Base-by-base conservation (phyloP, 768 basidiomycete genomes). In the Pluteus cervinus region DNA sequence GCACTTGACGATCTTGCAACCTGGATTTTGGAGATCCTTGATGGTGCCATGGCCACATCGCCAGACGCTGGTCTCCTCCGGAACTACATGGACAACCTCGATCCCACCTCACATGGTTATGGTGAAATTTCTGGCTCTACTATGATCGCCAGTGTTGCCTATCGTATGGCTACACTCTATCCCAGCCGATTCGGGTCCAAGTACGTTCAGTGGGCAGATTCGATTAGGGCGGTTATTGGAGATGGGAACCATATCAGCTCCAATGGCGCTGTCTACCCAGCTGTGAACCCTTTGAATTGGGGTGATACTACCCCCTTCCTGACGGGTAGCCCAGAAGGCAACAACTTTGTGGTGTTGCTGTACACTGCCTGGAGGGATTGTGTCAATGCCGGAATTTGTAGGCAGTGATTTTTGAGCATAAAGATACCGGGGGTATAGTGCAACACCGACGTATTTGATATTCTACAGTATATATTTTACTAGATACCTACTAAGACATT, bases 331-430 rank as follows among this genome's bases (percentile, higher is more conserved):
- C 63, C 65, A 0, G 65, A 67, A 37, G 65, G 62, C 0, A 52
- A 67, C 25, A 55, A 52, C 30, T 64, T 67, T 39, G 61, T 60
- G 1, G 58, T 61, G 14, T 29, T 65, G 44, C 39, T 65, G 53
- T 65, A 64, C 40, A 48, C 63, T 2, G 63, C 63, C 3, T 67
- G 62, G 62, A 49, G 65, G 35, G 65, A 65, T 36, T 67, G 63
- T 25, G 53, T 65, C 17, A 26, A 39, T 17, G 45, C 43, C 9
- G 48, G 42, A 3, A 43, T 44, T n/a, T 53, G 51, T 33, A 33
- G 16, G 18, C 5, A 21, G 7, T 34, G 17, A 6, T 34, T n/a
- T n/a, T n/a, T n/a, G n/a, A n/a, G n/a, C n/a, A n/a, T n/a, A n/a
- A n/a, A n/a, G n/a, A n/a, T n/a, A n/a, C n/a, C n/a, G n/a, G n/a